Conservation (phyloP, 768 basidiomycete genomes). For the Russula earlei region DNA sequence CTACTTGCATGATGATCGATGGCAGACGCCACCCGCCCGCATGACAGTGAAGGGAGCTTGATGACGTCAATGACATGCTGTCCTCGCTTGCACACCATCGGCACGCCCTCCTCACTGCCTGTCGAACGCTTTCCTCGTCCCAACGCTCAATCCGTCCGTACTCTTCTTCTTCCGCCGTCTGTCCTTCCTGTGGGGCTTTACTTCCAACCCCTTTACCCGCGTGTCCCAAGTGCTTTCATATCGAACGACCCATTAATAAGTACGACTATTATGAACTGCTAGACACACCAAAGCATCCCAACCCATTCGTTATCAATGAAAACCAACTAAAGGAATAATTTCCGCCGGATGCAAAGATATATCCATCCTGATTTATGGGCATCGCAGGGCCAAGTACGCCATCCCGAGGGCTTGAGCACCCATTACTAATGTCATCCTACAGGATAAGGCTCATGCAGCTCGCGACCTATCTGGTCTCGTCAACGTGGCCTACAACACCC, state of each 20-base stretch:
- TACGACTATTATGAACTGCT: slow-evolving; percentile 62
- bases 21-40: neutral
- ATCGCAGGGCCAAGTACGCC: slow-evolving; percentile 46
- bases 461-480: slow-evolving; percentile 61
- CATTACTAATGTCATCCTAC: neutral
- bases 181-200: slow-evolving; percentile 52
- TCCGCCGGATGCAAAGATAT: slow-evolving; percentile 60
- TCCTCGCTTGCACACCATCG: neutral
- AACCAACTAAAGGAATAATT: slow-evolving; percentile 49
- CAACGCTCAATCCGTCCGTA: neutral
- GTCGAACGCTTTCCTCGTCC: neutral
- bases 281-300: slow-evolving; percentile 47
- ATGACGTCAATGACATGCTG: slow-evolving; percentile 11
- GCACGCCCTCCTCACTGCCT: neutral
- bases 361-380: slow-evolving; percentile 88
- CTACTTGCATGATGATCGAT: slow-evolving; percentile 1
- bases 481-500: slow-evolving; percentile 74
- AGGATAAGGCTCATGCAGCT: slow-evolving; percentile 53
- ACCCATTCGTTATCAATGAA: slow-evolving; percentile 64
- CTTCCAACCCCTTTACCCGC: slow-evolving; percentile 63
- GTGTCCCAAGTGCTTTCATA: slow-evolving; percentile 62
- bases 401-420: neutral
- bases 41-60: neutral
- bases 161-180: slow-evolving; percentile 24
- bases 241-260: slow-evolving; percentile 43